Evolutionary conservation across 2,329 filamentous ascomycete species (phyloP).

Genomic region (Penicillium sp.): DNA sequence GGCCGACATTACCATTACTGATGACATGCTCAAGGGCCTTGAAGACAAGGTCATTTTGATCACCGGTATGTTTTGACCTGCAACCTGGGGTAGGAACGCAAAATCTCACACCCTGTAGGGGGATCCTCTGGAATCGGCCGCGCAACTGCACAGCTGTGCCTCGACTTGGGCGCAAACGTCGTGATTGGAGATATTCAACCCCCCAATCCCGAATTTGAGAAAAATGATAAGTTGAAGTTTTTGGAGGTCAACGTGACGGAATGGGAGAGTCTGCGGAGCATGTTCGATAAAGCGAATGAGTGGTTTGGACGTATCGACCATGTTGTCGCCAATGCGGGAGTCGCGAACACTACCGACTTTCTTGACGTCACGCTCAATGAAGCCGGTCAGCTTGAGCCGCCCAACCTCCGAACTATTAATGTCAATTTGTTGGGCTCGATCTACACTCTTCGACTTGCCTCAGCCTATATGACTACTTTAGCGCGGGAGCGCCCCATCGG

Average conservation of each 20-base stretch:
- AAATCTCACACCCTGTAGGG: slow-evolving; percentile 34
- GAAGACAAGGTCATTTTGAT: slow-evolving; percentile 54
- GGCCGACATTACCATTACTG: slow-evolving; percentile 48
- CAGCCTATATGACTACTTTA: slow-evolving; percentile 51
- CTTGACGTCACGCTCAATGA: slow-evolving; percentile 49
- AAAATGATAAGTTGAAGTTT: slow-evolving; percentile 37
- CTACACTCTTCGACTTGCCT: slow-evolving; percentile 50
- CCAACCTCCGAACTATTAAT: slow-evolving; percentile 45
- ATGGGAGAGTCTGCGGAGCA: slow-evolving; percentile 50
- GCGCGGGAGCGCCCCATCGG: slow-evolving; percentile 40
- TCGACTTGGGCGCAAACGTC: slow-evolving; percentile 55
- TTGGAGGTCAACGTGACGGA: slow-evolving; percentile 48
- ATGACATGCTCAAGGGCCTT: slow-evolving; percentile 44
- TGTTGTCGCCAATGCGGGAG: slow-evolving; percentile 57
- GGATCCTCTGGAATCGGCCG: slow-evolving; percentile 62
- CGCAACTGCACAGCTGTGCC: slow-evolving; percentile 53
- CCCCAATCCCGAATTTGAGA: slow-evolving; percentile 30
- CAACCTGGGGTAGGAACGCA: background rate
- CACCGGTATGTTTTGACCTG: slow-evolving; percentile 42
- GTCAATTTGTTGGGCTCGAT: slow-evolving; percentile 52
- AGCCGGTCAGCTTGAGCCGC: slow-evolving; percentile 51
- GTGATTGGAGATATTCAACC: slow-evolving; percentile 54
- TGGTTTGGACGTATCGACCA: slow-evolving; percentile 46
- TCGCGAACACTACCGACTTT: slow-evolving; percentile 49
- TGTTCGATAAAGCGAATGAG: slow-evolving; percentile 53